These are phyloP conservation scores for Sabuloglossum arenarium DNA, from an alignment of 495 filamentous ascomycete species.

Conservation along the genomic window DNA sequence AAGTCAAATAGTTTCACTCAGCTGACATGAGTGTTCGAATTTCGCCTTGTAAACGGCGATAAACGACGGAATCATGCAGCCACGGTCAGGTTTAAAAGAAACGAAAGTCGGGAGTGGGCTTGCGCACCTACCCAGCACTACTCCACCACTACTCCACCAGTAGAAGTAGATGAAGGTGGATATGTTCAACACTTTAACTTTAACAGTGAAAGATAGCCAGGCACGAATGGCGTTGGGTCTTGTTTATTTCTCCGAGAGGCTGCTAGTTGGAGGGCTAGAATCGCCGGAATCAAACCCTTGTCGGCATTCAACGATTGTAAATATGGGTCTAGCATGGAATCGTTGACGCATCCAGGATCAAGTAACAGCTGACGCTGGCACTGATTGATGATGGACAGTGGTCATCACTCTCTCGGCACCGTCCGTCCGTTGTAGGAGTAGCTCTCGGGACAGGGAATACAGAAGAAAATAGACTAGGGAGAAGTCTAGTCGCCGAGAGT, in stretches of 20 bases:
- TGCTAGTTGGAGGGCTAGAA: neutral
- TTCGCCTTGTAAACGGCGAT: slow-evolving; percentile 3
- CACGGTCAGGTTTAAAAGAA: neutral
- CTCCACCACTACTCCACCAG: neutral
- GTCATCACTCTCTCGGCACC: neutral
- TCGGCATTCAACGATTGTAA: neutral
- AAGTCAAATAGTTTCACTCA: neutral
- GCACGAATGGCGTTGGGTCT: neutral
- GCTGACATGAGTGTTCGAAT: neutral
- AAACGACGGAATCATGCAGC: slow-evolving; percentile 1
- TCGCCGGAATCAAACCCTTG: neutral
- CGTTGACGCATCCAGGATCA: neutral
- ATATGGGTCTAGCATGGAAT: neutral
- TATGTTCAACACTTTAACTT: neutral
- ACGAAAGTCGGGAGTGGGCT: slow-evolving; percentile 1
- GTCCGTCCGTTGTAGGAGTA: neutral
- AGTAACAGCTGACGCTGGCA: neutral
- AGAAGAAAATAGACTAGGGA: neutral
- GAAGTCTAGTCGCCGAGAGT: neutral
- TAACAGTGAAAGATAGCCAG: neutral
- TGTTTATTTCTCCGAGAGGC: slow-evolving; percentile 1
- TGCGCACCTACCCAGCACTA: slow-evolving; percentile 1
- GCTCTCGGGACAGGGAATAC: neutral
- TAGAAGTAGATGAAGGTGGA: neutral
- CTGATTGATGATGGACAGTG: neutral